These are phyloP conservation scores for Fusarium sarcochroum DNA, from an alignment of 2,329 filamentous ascomycete species.

Conservation along the genomic window DNA sequence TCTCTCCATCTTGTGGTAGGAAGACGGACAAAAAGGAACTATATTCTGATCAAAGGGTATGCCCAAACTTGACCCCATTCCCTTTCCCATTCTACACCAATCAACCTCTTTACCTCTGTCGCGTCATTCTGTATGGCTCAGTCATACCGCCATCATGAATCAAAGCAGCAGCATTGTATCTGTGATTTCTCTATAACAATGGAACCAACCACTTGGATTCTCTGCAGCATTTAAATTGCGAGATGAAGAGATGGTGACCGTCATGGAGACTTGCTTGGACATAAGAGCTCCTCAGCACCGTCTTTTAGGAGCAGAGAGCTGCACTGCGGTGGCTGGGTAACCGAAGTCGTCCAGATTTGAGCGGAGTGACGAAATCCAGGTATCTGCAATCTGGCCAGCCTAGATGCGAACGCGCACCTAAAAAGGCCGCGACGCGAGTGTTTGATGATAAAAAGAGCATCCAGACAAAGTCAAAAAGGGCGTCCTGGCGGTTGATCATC, in stretches of 20 bases:
- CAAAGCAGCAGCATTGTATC: constrained; percentile 50
- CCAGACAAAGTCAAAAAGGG: constrained; percentile 32
- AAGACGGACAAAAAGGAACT: constrained; percentile 47
- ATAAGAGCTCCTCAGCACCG: constrained; percentile 39
- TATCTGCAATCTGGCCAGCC: constrained; percentile 42
- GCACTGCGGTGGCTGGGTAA: constrained; percentile 38
- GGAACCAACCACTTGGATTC: constrained; percentile 43
- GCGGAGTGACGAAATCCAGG: constrained; percentile 42
- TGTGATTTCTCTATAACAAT: constrained; percentile 51
- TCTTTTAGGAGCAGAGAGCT: constrained; percentile 43
- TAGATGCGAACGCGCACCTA: constrained; percentile 43
- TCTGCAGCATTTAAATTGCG: constrained; percentile 51
- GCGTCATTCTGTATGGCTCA: constrained; percentile 41
- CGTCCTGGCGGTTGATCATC: constrained; percentile 40
- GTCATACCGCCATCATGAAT: constrained; percentile 42
- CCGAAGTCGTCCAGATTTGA: constrained; percentile 28
- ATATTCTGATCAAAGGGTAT: constrained; percentile 53
- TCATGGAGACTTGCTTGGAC: constrained; percentile 46
- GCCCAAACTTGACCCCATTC: constrained; percentile 47
- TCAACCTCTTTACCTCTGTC: constrained; percentile 38
- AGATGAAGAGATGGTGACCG: constrained; percentile 45
- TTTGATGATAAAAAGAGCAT: constrained; percentile 47
- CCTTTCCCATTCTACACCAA: constrained; percentile 36
- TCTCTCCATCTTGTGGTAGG: constrained; percentile 42
- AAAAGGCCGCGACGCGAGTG: constrained; percentile 43